Evolutionary conservation across 2,329 filamentous ascomycete genomes (phyloP), one percentile per base, ranked within the genome.

Genomic region (Diaporthe citriasiana): DNA sequence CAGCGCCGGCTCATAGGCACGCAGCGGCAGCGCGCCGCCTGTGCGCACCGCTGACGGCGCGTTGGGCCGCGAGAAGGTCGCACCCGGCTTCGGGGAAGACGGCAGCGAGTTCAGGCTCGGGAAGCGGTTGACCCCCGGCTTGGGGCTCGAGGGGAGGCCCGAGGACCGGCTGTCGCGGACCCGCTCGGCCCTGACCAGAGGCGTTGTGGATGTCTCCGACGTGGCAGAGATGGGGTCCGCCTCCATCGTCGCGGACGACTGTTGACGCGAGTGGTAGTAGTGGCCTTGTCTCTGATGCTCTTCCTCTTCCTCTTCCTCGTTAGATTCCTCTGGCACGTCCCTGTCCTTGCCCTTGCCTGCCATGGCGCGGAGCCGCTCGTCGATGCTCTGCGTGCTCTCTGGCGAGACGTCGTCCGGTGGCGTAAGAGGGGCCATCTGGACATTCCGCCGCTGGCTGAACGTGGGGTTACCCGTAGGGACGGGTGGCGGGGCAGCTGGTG

Each of bases 1-100:
- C 60, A 90, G 76, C 1, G 87, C 80, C n/a, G 89, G 86, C 79
- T 92, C 90, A 76, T 91, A 92, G 9, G 90, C 89, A 75, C 90
- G 89, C 70, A 92, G 83, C 0, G 91, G 91, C 51, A 93, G 84
- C 1, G 86, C 81, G 51, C 90, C 89, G 55, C 88, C 89, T 3
- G 88, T 87, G 70, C 89, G 88, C 42, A 91, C 85, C 0, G 89
- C 89, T 13, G 88, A 86, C 1, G 88, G 87, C n/a, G 85, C 82
- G 73, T 87, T 87, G 63, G 84, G 78, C 19, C 87, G 84, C 25
- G 84, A 84, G 78, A 90, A 90, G n/a, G 84, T 83, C 33, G 85
- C 81, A 9, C 85, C 76, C 0, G 87, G 85, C 76, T 85, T 85
- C 10, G 89, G 88, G 5, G 88, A 89, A 10, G 83, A 79, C 0